Percentiles rank a stretch among this genome's conserved stretches.
phyloP scores from a whole-genome alignment of 2,329 filamentous ascomycete genomes.

The Pseudogymnoascus sp. region DNA sequence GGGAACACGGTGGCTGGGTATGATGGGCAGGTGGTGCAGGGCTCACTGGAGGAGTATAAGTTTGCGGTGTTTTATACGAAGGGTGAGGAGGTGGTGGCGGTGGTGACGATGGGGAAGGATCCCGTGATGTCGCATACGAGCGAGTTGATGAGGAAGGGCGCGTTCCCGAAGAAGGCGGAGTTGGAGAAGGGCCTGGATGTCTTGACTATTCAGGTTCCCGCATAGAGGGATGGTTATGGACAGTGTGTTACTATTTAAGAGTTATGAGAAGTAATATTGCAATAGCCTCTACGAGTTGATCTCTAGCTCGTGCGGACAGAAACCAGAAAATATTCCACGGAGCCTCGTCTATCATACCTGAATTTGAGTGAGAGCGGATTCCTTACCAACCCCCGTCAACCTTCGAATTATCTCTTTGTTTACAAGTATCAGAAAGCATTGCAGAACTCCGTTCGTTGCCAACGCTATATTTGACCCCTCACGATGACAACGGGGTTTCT shows the following conservation, averaged over 20 bases:
- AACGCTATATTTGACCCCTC: neutral
- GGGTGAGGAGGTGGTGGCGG: conserved; percentile 78
- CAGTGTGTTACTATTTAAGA: neutral
- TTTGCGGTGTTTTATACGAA: conserved; percentile 87
- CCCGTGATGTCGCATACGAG: conserved; percentile 75
- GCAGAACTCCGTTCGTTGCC: neutral
- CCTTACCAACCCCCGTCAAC: neutral
- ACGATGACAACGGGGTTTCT: conserved; percentile 1
- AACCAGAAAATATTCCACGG: neutral
- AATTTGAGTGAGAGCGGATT: neutral
- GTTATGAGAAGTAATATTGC: neutral
- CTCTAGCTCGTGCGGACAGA: neutral
- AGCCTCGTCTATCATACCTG: neutral
- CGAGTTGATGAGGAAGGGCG: conserved; percentile 73
- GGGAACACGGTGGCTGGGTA: conserved; percentile 77
- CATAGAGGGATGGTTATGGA: conserved; percentile 11
- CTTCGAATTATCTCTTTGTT: neutral
- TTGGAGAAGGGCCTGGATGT: conserved; percentile 51
- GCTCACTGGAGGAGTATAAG: conserved; percentile 66
- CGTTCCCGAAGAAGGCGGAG: conserved; percentile 77
- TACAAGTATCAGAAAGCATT: neutral
- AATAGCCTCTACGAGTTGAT: neutral
- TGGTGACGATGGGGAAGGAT: conserved; percentile 85
- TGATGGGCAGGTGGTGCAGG: conserved; percentile 77
- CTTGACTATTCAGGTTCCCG: conserved; percentile 21